phyloP scores from a whole-genome alignment of 2,329 filamentous ascomycete species.

The Colletotrichum noveboracense region DNA sequence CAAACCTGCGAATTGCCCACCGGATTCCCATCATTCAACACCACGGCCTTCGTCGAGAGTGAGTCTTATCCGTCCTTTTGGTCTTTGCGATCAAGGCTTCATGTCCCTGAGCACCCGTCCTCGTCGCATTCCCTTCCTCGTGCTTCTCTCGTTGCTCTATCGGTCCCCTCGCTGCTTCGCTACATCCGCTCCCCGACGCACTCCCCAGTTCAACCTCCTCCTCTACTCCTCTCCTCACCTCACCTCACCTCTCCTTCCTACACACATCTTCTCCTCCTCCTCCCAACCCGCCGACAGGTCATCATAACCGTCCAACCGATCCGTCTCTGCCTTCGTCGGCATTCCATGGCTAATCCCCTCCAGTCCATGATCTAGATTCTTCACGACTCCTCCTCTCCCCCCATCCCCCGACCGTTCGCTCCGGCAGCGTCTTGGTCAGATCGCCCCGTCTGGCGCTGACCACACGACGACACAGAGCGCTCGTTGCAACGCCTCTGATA shows the following conservation, averaged over 20 bases:
- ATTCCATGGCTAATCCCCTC: slow-evolving; percentile 12
- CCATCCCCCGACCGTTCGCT: slow-evolving; percentile 18
- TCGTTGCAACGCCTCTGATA: not conserved
- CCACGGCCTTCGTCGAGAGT: slow-evolving; percentile 38
- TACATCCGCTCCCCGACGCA: slow-evolving; percentile 11
- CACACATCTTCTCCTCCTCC: slow-evolving; percentile 5
- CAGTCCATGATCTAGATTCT: slow-evolving; percentile 14
- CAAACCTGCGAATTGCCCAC: slow-evolving; percentile 38
- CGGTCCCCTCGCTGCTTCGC: not conserved
- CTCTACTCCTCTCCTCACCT: slow-evolving; percentile 15
- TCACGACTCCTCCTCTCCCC: not conserved
- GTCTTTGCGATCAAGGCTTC: slow-evolving; percentile 40
- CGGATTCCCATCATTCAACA: slow-evolving; percentile 38
- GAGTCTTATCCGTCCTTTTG: slow-evolving; percentile 38
- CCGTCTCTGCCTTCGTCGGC: not conserved
- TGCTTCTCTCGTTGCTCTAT: not conserved
- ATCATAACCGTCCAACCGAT: not conserved
- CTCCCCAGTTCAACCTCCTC: slow-evolving; percentile 7
- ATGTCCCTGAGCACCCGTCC: slow-evolving; percentile 25
- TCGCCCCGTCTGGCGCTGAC: slow-evolving; percentile 20
- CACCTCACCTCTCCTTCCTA: not conserved
- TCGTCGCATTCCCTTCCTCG: not conserved
- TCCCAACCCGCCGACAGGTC: not conserved
- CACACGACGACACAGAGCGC: slow-evolving; percentile 7
- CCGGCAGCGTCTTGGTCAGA: slow-evolving; percentile 22